phyloP scores from a whole-genome alignment of 257 asterid genomes.

The Plantago elongata region DNA sequence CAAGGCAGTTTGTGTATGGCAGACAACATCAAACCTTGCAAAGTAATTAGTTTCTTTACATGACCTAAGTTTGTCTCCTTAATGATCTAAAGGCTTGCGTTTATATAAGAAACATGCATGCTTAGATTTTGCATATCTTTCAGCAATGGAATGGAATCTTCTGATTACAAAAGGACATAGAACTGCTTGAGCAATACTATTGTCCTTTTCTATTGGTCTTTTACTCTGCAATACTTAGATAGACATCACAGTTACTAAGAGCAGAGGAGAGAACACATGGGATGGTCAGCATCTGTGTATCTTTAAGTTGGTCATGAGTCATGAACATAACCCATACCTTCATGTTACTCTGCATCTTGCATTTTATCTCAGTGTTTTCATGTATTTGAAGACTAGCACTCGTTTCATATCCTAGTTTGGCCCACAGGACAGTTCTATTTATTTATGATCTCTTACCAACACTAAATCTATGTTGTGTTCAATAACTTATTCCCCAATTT shows the following conservation, averaged over 20 bases:
- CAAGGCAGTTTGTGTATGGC: background rate
- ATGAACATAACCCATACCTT: constrained; percentile 52
- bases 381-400: constrained; percentile 28
- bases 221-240: constrained; percentile 21
- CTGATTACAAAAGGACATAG: constrained; percentile 18
- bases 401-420: constrained; percentile 17
- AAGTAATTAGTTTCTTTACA: background rate
- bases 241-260: constrained; percentile 33
- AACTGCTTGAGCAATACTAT: constrained; percentile 31
- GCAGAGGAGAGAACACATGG: constrained; percentile 43
- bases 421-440: constrained; percentile 20
- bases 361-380: constrained; percentile 26
- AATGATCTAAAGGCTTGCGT: constrained; percentile 29
- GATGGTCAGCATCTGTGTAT: constrained; percentile 36
- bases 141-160: constrained; percentile 16
- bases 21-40: background rate
- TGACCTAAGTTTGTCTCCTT: constrained; percentile 26
- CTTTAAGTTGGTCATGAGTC: constrained; percentile 30
- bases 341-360: constrained; percentile 34
- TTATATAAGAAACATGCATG: constrained; percentile 20
- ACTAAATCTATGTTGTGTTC: constrained; percentile 24
- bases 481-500: constrained; percentile 9
- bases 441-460: constrained; percentile 22
- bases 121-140: constrained; percentile 26
- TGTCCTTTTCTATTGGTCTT: constrained; percentile 37